Conservation (phyloP, 2,329 filamentous ascomycete genomes). For the Fusarium humuli region DNA sequence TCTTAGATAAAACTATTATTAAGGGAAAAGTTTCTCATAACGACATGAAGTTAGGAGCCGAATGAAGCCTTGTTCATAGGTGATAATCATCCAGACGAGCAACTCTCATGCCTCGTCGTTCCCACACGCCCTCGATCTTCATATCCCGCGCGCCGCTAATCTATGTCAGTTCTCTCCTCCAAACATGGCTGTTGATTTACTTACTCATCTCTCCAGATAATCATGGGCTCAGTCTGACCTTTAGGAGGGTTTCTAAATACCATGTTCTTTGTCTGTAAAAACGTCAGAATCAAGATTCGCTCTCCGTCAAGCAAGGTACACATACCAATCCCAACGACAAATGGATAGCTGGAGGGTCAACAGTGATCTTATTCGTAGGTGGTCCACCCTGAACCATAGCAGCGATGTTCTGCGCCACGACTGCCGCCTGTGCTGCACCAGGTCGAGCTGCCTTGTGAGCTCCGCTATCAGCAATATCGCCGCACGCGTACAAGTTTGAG, state of each 20-base stretch:
- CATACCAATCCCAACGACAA: constrained; percentile 42
- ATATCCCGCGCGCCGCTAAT: constrained; percentile 39
- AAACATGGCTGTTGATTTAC: fast-evolving
- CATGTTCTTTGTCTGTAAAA: constrained; percentile 39
- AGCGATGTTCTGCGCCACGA: constrained; percentile 41
- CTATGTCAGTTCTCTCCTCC: background rate
- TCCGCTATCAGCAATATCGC: constrained; percentile 44
- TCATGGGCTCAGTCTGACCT: constrained; percentile 33
- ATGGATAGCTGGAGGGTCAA: constrained; percentile 42
- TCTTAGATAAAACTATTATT: no score
- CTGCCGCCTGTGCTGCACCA: constrained; percentile 33
- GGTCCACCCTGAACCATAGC: constrained; percentile 36
- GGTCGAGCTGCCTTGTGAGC: constrained; percentile 44
- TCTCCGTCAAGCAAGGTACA: fast-evolving
- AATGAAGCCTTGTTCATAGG: background rate
- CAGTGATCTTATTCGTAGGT: constrained; percentile 16
- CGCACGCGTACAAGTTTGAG: constrained; percentile 42
- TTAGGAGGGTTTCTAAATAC: constrained; percentile 43
- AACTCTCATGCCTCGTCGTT: constrained; percentile 40
- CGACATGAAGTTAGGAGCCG: no score
- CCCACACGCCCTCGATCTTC: constrained; percentile 40
- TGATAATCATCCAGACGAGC: constrained; percentile 39
- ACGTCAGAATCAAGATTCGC: background rate
- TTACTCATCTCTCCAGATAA: constrained; percentile 44
- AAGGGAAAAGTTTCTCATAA: no score